These are phyloP conservation scores for Beauveria rudraprayagi DNA, from an alignment of 2,329 filamentous ascomycete genomes.

Conservation along the genomic window DNA sequence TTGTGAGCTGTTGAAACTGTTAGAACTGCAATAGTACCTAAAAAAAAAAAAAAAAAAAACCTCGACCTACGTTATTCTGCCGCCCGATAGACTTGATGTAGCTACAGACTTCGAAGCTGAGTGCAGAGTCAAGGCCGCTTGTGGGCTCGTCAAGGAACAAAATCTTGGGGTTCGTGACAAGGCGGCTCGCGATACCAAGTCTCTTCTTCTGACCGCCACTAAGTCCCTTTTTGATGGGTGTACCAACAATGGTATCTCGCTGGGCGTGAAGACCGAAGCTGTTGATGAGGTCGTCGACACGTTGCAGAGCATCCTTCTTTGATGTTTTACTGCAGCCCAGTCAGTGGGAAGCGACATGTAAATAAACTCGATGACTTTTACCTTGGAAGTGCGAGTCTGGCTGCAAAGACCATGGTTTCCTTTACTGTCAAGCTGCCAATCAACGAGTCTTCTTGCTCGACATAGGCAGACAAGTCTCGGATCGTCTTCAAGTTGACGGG, in stretches of 20 bases:
- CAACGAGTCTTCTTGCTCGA: constrained; percentile 82
- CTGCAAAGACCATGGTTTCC: constrained; percentile 73
- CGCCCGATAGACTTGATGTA: constrained; percentile 61
- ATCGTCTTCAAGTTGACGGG: constrained; percentile 46
- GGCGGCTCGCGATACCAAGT: constrained; percentile 69
- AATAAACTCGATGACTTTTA: neutral
- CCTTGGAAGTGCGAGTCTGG: constrained; percentile 46
- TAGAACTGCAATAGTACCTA: neutral
- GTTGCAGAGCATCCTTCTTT: constrained; percentile 48
- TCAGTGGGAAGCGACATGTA: neutral
- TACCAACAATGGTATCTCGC: constrained; percentile 66
- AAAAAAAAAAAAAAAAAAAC: no score
- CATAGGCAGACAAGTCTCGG: constrained; percentile 62
- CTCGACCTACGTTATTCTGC: constrained; percentile 50
- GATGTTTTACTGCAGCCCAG: constrained; percentile 24
- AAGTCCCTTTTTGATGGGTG: constrained; percentile 73
- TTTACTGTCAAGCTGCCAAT: constrained; percentile 72
- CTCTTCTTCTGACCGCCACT: constrained; percentile 80
- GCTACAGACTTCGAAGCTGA: constrained; percentile 67
- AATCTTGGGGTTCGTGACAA: constrained; percentile 74
- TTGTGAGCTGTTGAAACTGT: constrained; percentile 49
- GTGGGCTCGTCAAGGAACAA: constrained; percentile 81
- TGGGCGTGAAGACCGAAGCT: constrained; percentile 68
- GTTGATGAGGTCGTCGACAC: constrained; percentile 58
- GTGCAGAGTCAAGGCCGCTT: constrained; percentile 71